Base-by-base conservation (phyloP, 352 stramenopile genomes). In the Phytophthora constricta region DNA sequence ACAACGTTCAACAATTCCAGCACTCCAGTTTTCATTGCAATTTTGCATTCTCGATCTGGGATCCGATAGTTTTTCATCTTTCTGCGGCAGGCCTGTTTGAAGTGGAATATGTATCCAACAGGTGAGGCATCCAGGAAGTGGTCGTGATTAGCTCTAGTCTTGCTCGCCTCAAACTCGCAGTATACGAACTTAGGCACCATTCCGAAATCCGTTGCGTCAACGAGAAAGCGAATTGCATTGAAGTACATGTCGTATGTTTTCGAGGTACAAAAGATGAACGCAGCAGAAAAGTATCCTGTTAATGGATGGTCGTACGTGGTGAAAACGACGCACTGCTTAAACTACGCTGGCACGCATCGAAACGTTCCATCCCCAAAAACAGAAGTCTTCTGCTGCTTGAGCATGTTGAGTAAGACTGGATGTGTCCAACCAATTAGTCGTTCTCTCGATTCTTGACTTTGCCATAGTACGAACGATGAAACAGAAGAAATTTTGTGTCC, bases 361-460 rank as follows among this genome's bases (percentile, higher is more conserved):
- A 77, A 74, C 4, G 59, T 74, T 0, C 62, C 74, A 41, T 81
- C 65, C 1, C 74, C 33, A 25, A 77, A 79, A 1, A 78, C 1
- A 1, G 55, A 46, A 5, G 43, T 70, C 7, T 37, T 34, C 3
- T 53, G 49, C 25, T 70, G 62, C 3, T 66, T 58, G 1, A 72
- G 48, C 13, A 68, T 34, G 5, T 33, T 2, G 0, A 76, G 14
- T 0, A 72, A 51, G 1, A 23, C 4, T 26, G 68, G 58, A 48
- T 66, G 68, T 0, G 68, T 52, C 61, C 55, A 76, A 2, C 58
- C 62, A n/a, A 76, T 55, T 31, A 69, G 54, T 8, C 68, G 42
- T 4, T 60, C 46, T 48, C 43, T 27, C 28, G 33, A 4, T 39
- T 28, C 16, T 16, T 20, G 5, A 7, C 17, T 13, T 20, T 45